Conservation (phyloP, 1,139 yeast genomes). For the Yamadazyma mexicana region DNA sequence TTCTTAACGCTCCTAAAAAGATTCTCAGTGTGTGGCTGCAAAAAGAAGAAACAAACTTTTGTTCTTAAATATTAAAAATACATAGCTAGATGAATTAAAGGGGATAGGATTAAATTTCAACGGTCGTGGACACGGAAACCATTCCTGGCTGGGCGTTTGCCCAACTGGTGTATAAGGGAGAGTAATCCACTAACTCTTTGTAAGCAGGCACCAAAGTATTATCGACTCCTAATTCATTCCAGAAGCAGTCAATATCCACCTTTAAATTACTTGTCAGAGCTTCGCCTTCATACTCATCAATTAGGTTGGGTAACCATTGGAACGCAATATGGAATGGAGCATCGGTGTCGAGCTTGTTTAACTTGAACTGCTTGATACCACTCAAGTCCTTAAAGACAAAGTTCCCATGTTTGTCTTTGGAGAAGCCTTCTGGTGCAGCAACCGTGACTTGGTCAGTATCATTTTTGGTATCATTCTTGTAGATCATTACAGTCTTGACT, state of each 20-base stretch:
- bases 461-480: constrained; percentile 28
- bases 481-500: constrained; percentile 59
- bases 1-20: neutral
- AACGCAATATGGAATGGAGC: constrained; percentile 60
- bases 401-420: constrained; percentile 51
- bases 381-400: constrained; percentile 50
- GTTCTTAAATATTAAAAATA: neutral
- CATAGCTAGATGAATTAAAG: neutral
- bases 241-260: constrained; percentile 60
- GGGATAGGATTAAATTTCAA: constrained; percentile 1
- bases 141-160: constrained; percentile 69
- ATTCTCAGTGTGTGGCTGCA: too few relatives aligned
- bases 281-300: constrained; percentile 41
- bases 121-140: constrained; percentile 48
- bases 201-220: constrained; percentile 61
- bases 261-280: constrained; percentile 43
- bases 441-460: constrained; percentile 10
- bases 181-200: constrained; percentile 62
- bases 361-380: constrained; percentile 63
- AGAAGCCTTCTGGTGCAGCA: constrained; percentile 50
- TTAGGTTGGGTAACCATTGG: constrained; percentile 76
- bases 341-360: constrained; percentile 68
- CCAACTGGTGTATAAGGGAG: constrained; percentile 65
- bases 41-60: neutral
- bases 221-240: constrained; percentile 64